Conservation (phyloP, 768 basidiomycete genomes). For the Lactifluus piperatus region DNA sequence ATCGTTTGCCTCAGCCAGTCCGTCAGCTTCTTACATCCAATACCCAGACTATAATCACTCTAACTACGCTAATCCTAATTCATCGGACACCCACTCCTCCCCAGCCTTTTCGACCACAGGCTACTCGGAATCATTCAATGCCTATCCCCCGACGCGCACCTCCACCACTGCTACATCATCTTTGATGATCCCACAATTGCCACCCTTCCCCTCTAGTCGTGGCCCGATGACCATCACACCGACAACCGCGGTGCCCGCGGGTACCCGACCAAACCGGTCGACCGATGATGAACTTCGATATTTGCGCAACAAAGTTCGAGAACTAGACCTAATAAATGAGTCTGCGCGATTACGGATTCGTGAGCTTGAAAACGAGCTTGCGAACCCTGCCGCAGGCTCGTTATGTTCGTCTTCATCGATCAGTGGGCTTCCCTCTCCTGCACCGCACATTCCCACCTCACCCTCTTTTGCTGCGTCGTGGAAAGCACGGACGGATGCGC, state of each 20-base stretch:
- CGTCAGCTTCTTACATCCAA: constrained; percentile 18
- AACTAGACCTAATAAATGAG: constrained; percentile 54
- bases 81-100: constrained; percentile 11
- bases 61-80: constrained; percentile 18
- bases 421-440: constrained; percentile 26
- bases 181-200: constrained; percentile 20
- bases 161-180: background rate
- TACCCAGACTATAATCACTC: constrained; percentile 20
- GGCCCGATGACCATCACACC: constrained; percentile 23
- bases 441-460: constrained; percentile 31
- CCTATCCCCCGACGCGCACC: constrained; percentile 15
- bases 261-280: constrained; percentile 22
- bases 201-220: constrained; percentile 22
- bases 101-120: constrained; percentile 15
- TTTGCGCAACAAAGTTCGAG: constrained; percentile 49
- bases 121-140: constrained; percentile 19
- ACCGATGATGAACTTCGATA: constrained; percentile 43
- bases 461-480: constrained; percentile 50
- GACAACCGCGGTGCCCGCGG: constrained; percentile 19
- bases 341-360: constrained; percentile 39
- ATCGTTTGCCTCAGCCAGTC: constrained; percentile 16
- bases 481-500: constrained; percentile 66
- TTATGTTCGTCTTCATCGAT: constrained; percentile 18
- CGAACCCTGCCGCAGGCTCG: constrained; percentile 23
- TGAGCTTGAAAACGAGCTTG: constrained; percentile 41